Evolutionary conservation across 495 filamentous ascomycete species (phyloP), one percentile per base, ranked within the genome.

Genomic region (Neohortaea acidophila): DNA sequence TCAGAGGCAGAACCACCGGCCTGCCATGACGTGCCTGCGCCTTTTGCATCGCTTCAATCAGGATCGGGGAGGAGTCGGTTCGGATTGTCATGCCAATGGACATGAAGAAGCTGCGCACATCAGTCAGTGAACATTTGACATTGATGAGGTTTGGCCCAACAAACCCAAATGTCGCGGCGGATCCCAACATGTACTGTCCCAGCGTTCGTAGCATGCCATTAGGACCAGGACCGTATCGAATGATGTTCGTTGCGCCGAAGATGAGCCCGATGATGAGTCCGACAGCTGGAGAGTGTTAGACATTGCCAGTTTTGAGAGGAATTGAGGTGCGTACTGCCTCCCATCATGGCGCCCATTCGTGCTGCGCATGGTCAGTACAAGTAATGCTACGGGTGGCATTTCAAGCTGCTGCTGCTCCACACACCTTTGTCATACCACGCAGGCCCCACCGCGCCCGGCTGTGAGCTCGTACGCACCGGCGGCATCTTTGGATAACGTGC

Each of bases 321-420:
- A 27, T 5, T 21, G n/a, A 21, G 1, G 21, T 27, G 70, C 84
- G 40, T 79, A 94, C 87, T 86, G 39, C 84, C 82, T 43, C 89
- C 89, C 82, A 96, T 93, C 78, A 97, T 73, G 40, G 78, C 84
- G 41, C 89, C 89, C 83, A 94, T 91, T 67, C 91, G 94, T 62
- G 87, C 89, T 97, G 47, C 39, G n/a, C 28, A 13, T n/a, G 17
- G 39, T 52, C 38, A 53, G 50, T 39, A 21, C 8, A 15, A 14
- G 8, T 30, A 7, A 27, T 7, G 24, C 7, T n/a, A n/a, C n/a
- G n/a, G 24, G 24, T 5, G 28, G 4, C 4, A 6, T 11, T 31
- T 31, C 4, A 13, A 31, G 28, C 6, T 13, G 28, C 17, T 5
- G 28, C 4, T 31, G 28, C 12, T 31, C 6, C 3, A 69, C 76